Base-by-base conservation (phyloP, 2,329 filamentous ascomycete genomes). In the Colletotrichum acutatum region DNA sequence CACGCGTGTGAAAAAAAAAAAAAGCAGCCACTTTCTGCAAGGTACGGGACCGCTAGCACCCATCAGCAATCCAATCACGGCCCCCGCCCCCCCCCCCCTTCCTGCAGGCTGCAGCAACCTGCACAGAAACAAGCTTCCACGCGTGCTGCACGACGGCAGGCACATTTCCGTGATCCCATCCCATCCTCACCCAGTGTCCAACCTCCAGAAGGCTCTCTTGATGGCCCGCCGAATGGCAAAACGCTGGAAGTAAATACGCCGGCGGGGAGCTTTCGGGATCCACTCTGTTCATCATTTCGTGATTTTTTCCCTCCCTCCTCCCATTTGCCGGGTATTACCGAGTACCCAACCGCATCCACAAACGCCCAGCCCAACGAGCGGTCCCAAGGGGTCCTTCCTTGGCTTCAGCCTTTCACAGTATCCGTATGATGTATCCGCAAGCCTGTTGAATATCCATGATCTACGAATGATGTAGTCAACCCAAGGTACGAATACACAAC, bases 271-370 rank as follows among this genome's bases (percentile, higher is more conserved):
- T 32, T 32, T 4, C 11, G 9, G 14, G 12, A 5, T 42, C 34
- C 34, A 42, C 34, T 42, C 34, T 6, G 14, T 46, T n/a, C 42
- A 46, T 24, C 49, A 52, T 32, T 56, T 54, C 7, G 12, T 24
- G 4, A 19, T 53, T 34, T 19, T 24, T 61, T 37, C 49, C 60
- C 22, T 26, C 54, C 37, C 34, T 66, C n/a, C 19, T 24, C 52
- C 52, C 26, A 61, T 65, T 70, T 65, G 34, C 46, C 34, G 56
- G 66, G 60, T 70, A 70, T 72, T 72, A 61, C 66, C 54, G 60
- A 70, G 42, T 37, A 70, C 42, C 42, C 62, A 66, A 32, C 66
- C 16, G 58, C 66, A 68, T 46, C 46, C 46, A 64, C 49, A 56
- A 56, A 49, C 60, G 63, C 52, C 64, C 59, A 58, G 65, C 69